These are phyloP conservation scores for Fraxinus albicans DNA, from an alignment of 305 asterid genomes.

Conservation along the genomic window DNA sequence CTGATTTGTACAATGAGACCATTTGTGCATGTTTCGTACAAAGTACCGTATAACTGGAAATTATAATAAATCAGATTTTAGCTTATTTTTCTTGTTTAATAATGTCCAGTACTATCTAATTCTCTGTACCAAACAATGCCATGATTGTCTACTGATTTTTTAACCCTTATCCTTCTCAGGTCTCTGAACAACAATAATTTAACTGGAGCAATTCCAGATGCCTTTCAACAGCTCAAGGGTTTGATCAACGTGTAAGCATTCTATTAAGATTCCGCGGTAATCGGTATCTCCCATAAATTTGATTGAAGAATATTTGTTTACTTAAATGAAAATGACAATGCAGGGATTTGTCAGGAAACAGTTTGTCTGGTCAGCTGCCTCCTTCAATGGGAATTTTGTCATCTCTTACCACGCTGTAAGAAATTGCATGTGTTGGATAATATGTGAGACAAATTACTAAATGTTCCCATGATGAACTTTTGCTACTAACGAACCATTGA, in stretches of 20 bases:
- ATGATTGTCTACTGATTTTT: conserved; percentile 4
- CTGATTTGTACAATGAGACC: background rate
- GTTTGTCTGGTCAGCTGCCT: conserved; percentile 73
- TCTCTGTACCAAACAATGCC: background rate
- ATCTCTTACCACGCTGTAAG: conserved; percentile 71
- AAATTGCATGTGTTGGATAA: conserved; percentile 15
- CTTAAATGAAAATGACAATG: conserved; percentile 17
- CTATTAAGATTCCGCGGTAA: background rate
- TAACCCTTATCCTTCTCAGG: conserved; percentile 39
- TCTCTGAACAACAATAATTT: conserved; percentile 61
- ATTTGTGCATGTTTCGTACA: background rate
- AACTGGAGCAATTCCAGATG: conserved; percentile 82
- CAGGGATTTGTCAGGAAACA: conserved; percentile 85
- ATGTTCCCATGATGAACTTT: background rate
- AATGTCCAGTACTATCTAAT: background rate
- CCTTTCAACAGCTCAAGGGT: conserved; percentile 49
- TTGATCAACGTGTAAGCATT: conserved; percentile 57
- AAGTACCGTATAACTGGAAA: background rate
- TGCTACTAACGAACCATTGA: background rate
- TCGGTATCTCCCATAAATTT: background rate
- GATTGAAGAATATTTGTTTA: conserved; percentile 4
- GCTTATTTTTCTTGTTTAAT: background rate
- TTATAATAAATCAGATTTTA: background rate
- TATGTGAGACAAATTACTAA: background rate
- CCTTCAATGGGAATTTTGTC: conserved; percentile 71